Percentiles rank a stretch among this genome's conserved stretches.
These are phyloP conservation scores for Casuarina glauca DNA, from an alignment of 306 rosid species.

Conservation along the genomic window DNA sequence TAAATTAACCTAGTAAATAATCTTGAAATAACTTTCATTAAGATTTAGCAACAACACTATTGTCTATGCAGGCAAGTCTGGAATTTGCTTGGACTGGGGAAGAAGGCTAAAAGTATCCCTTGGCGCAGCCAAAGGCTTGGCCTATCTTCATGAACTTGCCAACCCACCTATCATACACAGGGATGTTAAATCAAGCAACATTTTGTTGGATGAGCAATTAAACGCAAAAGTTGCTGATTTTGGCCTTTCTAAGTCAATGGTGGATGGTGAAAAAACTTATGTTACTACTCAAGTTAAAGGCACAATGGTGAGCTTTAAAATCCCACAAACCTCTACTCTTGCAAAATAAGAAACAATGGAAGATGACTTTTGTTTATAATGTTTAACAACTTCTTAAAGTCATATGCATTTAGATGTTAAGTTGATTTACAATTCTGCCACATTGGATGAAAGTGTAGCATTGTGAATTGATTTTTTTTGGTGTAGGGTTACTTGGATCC, in stretches of 20 bases:
- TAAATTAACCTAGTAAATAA: not conserved
- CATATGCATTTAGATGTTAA: too few relatives aligned
- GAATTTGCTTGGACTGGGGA: constrained; percentile 48
- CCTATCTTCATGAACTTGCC: constrained; percentile 66
- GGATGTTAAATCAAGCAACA: constrained; percentile 66
- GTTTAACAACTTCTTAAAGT: too few relatives aligned
- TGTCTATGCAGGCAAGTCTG: constrained; percentile 39
- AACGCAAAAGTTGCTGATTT: constrained; percentile 68
- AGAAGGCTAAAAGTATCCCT: constrained; percentile 45
- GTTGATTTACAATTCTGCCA: not conserved
- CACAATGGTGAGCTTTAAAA: constrained; percentile 39
- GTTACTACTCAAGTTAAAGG: constrained; percentile 61
- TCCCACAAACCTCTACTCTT: too few relatives aligned
- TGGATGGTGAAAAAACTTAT: constrained; percentile 43
- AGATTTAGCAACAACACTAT: not conserved
- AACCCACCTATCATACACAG: constrained; percentile 73
- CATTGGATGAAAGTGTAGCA: not conserved
- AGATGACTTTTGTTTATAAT: too few relatives aligned
- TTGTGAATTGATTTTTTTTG: not conserved
- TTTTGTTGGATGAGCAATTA: constrained; percentile 49
- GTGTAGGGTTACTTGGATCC: constrained; percentile 63
- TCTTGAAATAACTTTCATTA: not conserved
- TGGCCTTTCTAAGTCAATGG: constrained; percentile 60
- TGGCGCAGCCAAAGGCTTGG: constrained; percentile 57
- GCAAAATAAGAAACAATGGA: too few relatives aligned